Conservation (phyloP, 1,284 basidiomycete species). For the Rhizopogon hawkerae region DNA sequence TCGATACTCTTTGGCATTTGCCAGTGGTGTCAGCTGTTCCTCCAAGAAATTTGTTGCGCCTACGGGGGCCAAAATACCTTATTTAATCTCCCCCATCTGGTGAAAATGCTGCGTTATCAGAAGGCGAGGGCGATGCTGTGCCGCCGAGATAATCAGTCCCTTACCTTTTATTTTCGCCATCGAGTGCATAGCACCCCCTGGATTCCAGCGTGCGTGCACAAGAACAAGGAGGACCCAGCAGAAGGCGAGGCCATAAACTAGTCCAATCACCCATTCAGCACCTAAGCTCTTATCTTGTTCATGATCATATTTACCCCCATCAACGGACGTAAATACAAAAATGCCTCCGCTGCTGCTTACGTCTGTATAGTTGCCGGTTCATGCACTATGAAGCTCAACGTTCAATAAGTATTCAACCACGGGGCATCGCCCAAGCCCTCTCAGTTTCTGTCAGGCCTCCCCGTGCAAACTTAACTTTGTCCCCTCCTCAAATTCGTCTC, state of each 20-base stretch:
- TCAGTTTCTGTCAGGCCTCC: background rate
- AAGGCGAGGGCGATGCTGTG: background rate
- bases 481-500: constrained; percentile 1
- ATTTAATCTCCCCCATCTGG: background rate
- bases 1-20: background rate
- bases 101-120: no score
- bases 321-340: background rate
- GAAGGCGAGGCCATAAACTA: background rate
- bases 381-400: background rate
- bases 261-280: background rate
- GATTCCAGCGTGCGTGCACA: background rate
- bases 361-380: background rate
- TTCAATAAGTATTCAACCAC: no score
- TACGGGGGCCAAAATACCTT: background rate
- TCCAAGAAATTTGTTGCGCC: background rate
- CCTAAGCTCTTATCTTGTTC: background rate
- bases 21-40: background rate
- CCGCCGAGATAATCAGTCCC: background rate
- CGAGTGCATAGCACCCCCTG: background rate
- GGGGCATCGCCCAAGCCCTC: background rate
- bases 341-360: background rate
- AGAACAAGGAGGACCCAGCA: background rate
- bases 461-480: constrained; percentile 1
- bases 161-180: background rate
- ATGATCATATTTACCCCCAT: background rate